phyloP scores from a whole-genome alignment of 495 filamentous ascomycete genomes.

The Penicillium atrosanguineum region DNA sequence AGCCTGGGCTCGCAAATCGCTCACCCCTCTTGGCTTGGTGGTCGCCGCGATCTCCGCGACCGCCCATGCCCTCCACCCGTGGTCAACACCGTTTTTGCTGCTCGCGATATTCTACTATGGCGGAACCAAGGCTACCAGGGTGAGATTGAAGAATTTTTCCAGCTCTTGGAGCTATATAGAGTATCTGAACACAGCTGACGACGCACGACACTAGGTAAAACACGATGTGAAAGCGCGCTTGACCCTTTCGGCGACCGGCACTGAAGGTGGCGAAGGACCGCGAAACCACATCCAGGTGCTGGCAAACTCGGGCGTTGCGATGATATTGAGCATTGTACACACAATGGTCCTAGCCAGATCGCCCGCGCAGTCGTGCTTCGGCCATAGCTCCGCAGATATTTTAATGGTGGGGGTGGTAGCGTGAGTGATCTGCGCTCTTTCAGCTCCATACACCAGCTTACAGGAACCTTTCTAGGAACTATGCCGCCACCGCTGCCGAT shows the following conservation, averaged over 20 bases:
- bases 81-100: conserved; percentile 81
- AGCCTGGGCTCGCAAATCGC: conserved; percentile 68
- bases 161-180: background rate
- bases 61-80: conserved; percentile 84
- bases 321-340: conserved; percentile 69
- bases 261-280: conserved; percentile 71
- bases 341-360: conserved; percentile 53
- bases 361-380: conserved; percentile 32
- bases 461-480: conserved; percentile 52
- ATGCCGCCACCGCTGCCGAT: conserved; percentile 87
- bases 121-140: conserved; percentile 80
- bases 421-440: conserved; percentile 29
- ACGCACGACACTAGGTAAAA: conserved; percentile 58
- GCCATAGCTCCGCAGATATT: conserved; percentile 41
- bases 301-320: conserved; percentile 80
- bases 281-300: conserved; percentile 87
- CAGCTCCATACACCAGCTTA: background rate
- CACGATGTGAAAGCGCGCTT: conserved; percentile 78
- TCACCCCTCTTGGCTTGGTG: conserved; percentile 70
- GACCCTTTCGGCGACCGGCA: conserved; percentile 71
- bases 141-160: conserved; percentile 20
- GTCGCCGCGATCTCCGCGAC: conserved; percentile 68
- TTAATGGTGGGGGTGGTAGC: conserved; percentile 57
- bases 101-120: conserved; percentile 83
- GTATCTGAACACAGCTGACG: conserved; percentile 2